Percentiles rank a stretch among this genome's conserved stretches.
These are phyloP conservation scores for Pisolithus microcarpus DNA, from an alignment of 768 basidiomycete species.

Conservation along the genomic window DNA sequence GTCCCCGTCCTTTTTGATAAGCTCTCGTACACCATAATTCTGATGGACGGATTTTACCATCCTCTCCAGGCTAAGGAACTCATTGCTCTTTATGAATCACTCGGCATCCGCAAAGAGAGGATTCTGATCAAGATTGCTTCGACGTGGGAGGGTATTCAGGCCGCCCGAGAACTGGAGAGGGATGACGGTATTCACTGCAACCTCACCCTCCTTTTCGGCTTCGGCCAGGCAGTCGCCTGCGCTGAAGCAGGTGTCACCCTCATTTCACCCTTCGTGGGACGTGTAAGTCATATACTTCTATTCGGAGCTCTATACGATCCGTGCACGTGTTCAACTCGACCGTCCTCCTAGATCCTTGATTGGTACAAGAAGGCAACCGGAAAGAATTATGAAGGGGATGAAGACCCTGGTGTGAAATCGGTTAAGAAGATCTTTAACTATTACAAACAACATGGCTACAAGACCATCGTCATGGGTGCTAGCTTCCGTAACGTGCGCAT, in stretches of 20 bases:
- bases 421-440: constrained; percentile 98
- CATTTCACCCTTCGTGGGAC: constrained; percentile 99
- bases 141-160: constrained; percentile 99
- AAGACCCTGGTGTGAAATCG: constrained; percentile 92
- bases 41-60: constrained; percentile 3
- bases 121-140: constrained; percentile 99
- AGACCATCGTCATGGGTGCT: constrained; percentile 99
- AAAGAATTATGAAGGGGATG: constrained; percentile 81
- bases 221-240: constrained; percentile 96
- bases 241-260: constrained; percentile 97
- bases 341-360: constrained; percentile 74
- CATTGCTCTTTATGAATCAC: constrained; percentile 89
- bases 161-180: constrained; percentile 89
- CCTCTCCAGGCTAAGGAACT: constrained; percentile 62
- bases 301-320: constrained; percentile 2
- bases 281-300: constrained; percentile 47
- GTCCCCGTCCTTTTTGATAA: constrained; percentile 23
- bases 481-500: constrained; percentile 92
- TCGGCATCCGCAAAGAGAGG: constrained; percentile 90
- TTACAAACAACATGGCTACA: constrained; percentile 98
- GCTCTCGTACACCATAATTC: background rate
- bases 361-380: constrained; percentile 96
- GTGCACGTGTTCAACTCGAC: too few species aligned
- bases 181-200: constrained; percentile 97
- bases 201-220: constrained; percentile 97